Base-by-base conservation (phyloP, 495 filamentous ascomycete genomes). In the Podospora pseudoanserina region DNA sequence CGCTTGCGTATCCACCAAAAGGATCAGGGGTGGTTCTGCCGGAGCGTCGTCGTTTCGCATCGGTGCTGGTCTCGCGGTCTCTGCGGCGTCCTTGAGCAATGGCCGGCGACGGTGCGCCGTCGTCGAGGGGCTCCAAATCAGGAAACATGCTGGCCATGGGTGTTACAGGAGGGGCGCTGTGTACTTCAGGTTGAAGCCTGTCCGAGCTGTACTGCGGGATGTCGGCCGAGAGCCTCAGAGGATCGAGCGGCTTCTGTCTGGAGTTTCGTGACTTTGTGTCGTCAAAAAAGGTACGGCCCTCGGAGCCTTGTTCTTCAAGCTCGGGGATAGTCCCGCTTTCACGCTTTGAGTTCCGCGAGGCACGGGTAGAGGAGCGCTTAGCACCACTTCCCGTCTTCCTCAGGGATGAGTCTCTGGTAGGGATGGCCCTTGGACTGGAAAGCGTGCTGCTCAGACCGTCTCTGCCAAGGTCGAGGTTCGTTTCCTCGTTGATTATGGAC, bases 81-180 rank as follows among this genome's bases (percentile, higher is more conserved):
- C 84, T 79, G n/a, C 82, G 76, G 65, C 83, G 76, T 67, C 82
- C 78, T 79, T 89, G 83, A 62, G 87, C 84, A 23, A 92, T 82
- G 1, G 87, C 85, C 4, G 90, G 90, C 3, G 88, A 88, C 9
- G 90, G 90, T 1, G 90, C 90, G 65, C 87, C 90, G 57, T 90
- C 88, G 28, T 90, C 87, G 19, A 75, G 67, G 39, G 65, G 63
- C 28, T 75, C 72, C 1, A 65, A 3, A 28, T 74, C 75, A 0
- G 75, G 54, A 23, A 78, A 73, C 73, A 75, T 76, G 57, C 65
- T 65, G 19, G 54, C 30, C 4, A 73, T 64, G 0, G 75, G 73
- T 3, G 71, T 76, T 11, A 72, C 70, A 19, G 70, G 73, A 23
- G 67, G 67, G 18, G 67, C 64, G 67, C 64, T 69, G 65, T 68